Evolutionary conservation across 441 rosid genomes (phyloP), one percentile per base, ranked within the genome.

Genomic region (Bruguiera hainesii): DNA sequence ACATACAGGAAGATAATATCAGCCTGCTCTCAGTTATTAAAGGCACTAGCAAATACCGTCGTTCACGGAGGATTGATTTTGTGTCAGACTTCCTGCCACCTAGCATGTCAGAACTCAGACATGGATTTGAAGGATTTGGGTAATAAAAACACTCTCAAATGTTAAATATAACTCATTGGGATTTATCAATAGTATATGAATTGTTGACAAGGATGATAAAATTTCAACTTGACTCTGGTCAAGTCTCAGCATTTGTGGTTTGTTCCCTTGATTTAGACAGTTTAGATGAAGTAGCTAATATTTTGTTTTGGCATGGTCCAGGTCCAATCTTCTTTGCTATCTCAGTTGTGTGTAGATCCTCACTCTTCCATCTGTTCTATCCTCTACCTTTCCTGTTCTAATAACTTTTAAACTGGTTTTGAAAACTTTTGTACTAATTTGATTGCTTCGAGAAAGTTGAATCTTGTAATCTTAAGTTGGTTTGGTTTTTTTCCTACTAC

Each of bases 71-170:
- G 83, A 68, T 60, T n/a, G 86, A 91, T 83, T 63, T 49, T 67
- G 78, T 81, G 69, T 67, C 74, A 25, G 96, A 91, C 79, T 91
- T 81, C 75, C 28, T 91, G 75, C 90, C 93, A 69, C 97, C 96
- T 6, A 89, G 91, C 74, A 77, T 71, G 69, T 81, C 81, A 61
- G 97, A 91, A 75, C 73, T 70, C 78, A 79, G 56, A 63, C 58
- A 29, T 2, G 78, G 55, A 21, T 69, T 80, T 66, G 80, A 82
- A 37, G 77, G 77, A 72, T 30, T 68, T 9, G 85, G 90, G 88
- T 86, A 82, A 82, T 71, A 68, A 70, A 67, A 52, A 50, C 70
- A 49, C 52, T 55, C 37, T 63, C 59, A 59, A 29, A 15, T 51
- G 1, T 48, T 39, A 48, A 48, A 42, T 65, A 49, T 11, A 39